A percentile compares a stretch with the other conserved stretches of the same genome.
These are phyloP conservation scores for Pythium brachiatum DNA, from an alignment of 352 stramenopile genomes.

Conservation along the genomic window DNA sequence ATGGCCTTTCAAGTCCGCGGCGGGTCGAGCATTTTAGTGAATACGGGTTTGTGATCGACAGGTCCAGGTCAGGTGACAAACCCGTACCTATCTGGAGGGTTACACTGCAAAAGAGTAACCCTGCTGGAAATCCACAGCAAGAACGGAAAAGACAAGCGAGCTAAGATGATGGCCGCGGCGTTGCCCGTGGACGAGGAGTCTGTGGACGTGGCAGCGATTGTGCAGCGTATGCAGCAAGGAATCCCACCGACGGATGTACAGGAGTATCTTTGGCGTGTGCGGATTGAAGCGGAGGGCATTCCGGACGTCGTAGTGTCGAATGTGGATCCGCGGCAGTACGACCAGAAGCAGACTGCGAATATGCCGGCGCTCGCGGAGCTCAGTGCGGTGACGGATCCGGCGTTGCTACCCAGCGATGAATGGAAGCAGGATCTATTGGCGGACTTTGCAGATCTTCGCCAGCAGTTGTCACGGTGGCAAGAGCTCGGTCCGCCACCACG, in stretches of 20 bases:
- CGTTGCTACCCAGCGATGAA: constrained; percentile 32
- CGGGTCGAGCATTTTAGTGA: constrained; percentile 17
- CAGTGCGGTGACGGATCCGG: constrained; percentile 24
- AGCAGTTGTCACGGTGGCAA: constrained; percentile 73
- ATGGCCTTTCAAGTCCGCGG: constrained; percentile 10
- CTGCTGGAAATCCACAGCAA: not conserved
- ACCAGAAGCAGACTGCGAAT: constrained; percentile 64
- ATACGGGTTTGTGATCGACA: constrained; percentile 9
- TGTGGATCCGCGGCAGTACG: constrained; percentile 65
- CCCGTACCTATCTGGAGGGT: constrained; percentile 17
- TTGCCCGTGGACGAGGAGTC: constrained; percentile 59
- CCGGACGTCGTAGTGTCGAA: constrained; percentile 70
- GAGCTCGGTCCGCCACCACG: constrained; percentile 45
- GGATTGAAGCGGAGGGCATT: constrained; percentile 73
- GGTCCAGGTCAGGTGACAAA: no score
- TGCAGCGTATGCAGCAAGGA: constrained; percentile 56
- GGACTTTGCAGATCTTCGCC: constrained; percentile 76
- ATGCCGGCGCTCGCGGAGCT: constrained; percentile 68
- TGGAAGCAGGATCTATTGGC: constrained; percentile 65
- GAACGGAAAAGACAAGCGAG: not conserved
- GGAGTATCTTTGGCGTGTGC: constrained; percentile 85
- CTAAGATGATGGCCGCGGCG: constrained; percentile 66
- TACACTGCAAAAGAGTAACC: constrained; percentile 10
- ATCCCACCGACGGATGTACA: constrained; percentile 70
- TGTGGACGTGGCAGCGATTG: constrained; percentile 62